Evolutionary conservation across 352 stramenopile species (phyloP), one percentile per base, ranked within the genome.

Genomic region (Globisporangium ultimum): DNA sequence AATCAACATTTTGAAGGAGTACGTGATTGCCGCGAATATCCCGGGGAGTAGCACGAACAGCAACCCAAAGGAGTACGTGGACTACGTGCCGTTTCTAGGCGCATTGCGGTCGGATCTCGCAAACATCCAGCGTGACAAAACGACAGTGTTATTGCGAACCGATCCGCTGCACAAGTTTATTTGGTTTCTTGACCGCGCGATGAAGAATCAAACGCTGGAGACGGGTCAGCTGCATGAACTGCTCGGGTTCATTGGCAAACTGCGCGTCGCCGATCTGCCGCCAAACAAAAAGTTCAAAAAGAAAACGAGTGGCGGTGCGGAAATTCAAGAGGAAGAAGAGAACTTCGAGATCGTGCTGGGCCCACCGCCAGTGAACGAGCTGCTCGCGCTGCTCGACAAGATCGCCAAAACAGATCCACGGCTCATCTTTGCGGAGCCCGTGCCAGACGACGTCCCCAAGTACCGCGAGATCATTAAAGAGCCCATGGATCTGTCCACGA

Each of bases 161-260:
- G 86, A 95, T 38, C 86, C 86, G 6, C 54, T 95, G 12, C 86
- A 95, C 67, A 95, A 95, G 58, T 95, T 95, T 48, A 91, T 93
- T 34, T 95, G 86, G 86, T 92, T 93, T 66, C 62, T 93, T 28
- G 86, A 95, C 58, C 74, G 81, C 18, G 83, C 82, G 22, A 48
- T 93, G 22, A 93, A 93, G 69, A 87, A 86, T 47, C 77, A 88
- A 42, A 80, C 79, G 1, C 64, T 91, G 41, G 79, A 93, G 38
- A 71, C 80, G 28, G 48, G 70, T 9, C 81, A 93, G 53, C 72
- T 93, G 20, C 72, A 87, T 18, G 86, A 93, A 21, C 52, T 95
- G 20, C 68, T 93, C 20, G 72, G 69, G 10, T 80, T 89, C 49
- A 73, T 95, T 32, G 80, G 77, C 41, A 87, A 80, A 54, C 64